Evolutionary conservation across 2,329 filamentous ascomycete genomes (phyloP), one percentile per base, ranked within the genome.

Genomic region (Sclerotinia minor): DNA sequence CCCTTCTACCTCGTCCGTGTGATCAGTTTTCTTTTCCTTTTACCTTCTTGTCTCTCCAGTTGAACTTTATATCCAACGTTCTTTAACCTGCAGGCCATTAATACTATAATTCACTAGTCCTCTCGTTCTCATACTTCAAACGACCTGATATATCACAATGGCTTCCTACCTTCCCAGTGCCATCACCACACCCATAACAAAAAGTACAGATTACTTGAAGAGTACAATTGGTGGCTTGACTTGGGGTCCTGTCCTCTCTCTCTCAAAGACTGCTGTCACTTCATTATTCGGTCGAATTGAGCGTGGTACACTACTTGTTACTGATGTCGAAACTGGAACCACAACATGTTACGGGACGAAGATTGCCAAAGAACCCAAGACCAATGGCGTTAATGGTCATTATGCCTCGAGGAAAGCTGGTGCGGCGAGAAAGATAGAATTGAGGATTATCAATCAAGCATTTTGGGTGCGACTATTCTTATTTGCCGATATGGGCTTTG

Each of bases 401-500:
- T 32, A 49, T 35, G 70, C 75, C 21, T 82, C 81, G 32, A 79
- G 80, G 47, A 82, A 71, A 68, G 78, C 74, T 17, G 74, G 74
- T 64, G 74, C 74, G 2, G 73, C 79, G 1, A 81, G 81, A 2
- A 77, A 79, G 6, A 82, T 86, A 4, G 83, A 87, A 72, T 78
- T 92, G 45, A 80, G 83, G 17, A 83, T 92, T 11, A 84, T 85
- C 75, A 85, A 85, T 73, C 88, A 91, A 70, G 81, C 86, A 41
- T 91, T 92, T 75, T 92, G 89, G 89, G 83, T 90, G 74, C 83
- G 89, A 52, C 78, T 91, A 64, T 82, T 89, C 57, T 78, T 92
- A 38, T 90, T 91, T 74, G 87, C 86, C 49, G 89, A 92, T 76
- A 91, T 92, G 88, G 89, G 89, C 3, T 91, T 92, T 71, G 86